phyloP scores from a whole-genome alignment of 169 alveolate species.

The Plasmodium blacklocki region DNA sequence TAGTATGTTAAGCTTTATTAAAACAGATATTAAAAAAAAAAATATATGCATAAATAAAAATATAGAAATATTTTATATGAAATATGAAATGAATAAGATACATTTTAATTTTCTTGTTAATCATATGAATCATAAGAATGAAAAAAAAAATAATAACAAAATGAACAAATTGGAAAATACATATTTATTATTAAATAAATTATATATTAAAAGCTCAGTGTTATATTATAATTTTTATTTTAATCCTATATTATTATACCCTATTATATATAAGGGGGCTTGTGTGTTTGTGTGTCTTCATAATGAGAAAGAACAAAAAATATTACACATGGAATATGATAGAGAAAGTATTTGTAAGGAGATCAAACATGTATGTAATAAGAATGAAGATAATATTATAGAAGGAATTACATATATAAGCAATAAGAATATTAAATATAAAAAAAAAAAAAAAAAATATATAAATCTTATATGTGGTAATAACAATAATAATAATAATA shows the following conservation, averaged over 20 bases:
- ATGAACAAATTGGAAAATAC: background rate
- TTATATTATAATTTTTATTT: conserved; percentile 25
- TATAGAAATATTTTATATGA: background rate
- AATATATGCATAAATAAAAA: background rate
- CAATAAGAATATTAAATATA: too few relatives aligned
- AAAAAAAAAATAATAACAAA: too few relatives aligned
- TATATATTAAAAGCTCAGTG: background rate
- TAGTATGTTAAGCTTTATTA: background rate
- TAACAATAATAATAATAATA: background rate
- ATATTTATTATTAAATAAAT: conserved; percentile 10
- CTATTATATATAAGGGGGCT: background rate
- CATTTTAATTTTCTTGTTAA: background rate
- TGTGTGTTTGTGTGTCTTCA: background rate
- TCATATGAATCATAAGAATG: background rate
- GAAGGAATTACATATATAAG: background rate
- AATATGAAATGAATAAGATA: background rate
- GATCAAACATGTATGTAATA: background rate
- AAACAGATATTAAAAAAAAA: background rate
- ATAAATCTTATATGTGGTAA: background rate
- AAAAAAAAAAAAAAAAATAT: background rate
- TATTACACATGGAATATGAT: background rate
- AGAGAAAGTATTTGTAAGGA: too few relatives aligned
- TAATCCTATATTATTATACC: background rate
- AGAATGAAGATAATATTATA: background rate
- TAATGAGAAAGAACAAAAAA: background rate